A percentile compares a stretch with the other conserved stretches of the same genome.
phyloP scores from a whole-genome alignment of 2,329 filamentous ascomycete species.

The Aspergillus thermomutatus region DNA sequence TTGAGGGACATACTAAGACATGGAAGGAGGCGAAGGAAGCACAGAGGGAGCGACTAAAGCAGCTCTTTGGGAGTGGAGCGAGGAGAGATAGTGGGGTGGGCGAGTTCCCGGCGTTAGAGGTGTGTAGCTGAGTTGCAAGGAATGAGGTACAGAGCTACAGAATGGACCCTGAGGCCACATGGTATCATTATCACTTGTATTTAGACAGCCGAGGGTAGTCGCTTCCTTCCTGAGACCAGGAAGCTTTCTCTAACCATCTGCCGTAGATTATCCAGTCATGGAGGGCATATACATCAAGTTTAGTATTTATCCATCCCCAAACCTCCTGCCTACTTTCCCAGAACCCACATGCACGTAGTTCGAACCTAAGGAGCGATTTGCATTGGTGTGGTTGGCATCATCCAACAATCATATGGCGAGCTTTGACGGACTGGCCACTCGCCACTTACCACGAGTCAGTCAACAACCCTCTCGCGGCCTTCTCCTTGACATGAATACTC shows the following conservation, averaged over 20 bases:
- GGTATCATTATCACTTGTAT: no score
- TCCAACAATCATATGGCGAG: neutral
- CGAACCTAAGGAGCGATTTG: no score
- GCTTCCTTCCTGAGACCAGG: no score
- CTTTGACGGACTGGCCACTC: neutral
- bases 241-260: no score
- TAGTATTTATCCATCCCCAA: no score
- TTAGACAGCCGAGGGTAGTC: no score
- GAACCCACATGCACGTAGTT: no score
- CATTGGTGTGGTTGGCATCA: neutral
- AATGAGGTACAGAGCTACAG: neutral
- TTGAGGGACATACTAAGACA: slow-evolving; percentile 29
- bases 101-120: slow-evolving; percentile 6
- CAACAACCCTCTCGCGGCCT: neutral
- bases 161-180: no score
- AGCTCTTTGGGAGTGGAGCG: slow-evolving; percentile 6
- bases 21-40: slow-evolving; percentile 28
- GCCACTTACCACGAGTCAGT: neutral
- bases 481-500: no score
- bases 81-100: slow-evolving; percentile 13
- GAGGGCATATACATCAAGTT: no score
- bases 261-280: neutral
- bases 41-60: slow-evolving; percentile 21
- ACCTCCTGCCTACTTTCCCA: no score
- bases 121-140: slow-evolving; percentile 1